Conservation (phyloP, 163 green algal genomes). For the Coccomyxa subellipsoidea region DNA sequence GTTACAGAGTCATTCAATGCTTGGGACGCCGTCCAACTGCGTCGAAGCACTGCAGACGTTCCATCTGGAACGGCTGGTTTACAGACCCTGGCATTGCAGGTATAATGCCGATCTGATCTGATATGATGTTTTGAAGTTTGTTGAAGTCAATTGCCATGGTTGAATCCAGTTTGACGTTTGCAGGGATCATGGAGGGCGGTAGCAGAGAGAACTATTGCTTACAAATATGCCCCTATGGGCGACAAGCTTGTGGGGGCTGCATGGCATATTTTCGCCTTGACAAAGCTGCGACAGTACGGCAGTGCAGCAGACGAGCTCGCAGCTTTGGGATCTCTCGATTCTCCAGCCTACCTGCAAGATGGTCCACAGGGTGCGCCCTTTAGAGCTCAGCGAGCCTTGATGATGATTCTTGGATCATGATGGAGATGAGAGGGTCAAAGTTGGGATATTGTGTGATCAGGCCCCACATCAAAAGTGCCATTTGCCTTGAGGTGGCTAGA, state of each 20-base stretch:
- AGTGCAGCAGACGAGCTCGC: constrained; percentile 16
- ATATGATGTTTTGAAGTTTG: too few species aligned
- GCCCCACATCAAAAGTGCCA: constrained; percentile 8
- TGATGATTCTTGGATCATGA: too few species aligned
- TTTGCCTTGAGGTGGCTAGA: constrained; percentile 28
- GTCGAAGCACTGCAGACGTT: background rate
- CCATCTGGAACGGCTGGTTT: background rate
- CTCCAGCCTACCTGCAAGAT: background rate
- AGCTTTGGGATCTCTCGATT: constrained; percentile 10
- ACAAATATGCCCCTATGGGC: background rate
- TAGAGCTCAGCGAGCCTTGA: too few species aligned
- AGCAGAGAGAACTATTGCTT: background rate
- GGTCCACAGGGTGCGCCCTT: background rate
- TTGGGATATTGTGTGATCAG: constrained; percentile 1
- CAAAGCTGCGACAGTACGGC: constrained; percentile 18
- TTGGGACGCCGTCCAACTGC: background rate
- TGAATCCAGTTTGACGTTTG: background rate
- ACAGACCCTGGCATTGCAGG: background rate
- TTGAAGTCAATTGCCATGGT: too few species aligned
- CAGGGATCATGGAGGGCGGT: background rate
- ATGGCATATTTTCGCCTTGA: constrained; percentile 13
- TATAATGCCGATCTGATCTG: too few species aligned
- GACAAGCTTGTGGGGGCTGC: constrained; percentile 15
- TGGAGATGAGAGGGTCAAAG: background rate
- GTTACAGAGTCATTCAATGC: background rate